phyloP scores from a whole-genome alignment of 352 stramenopile species.

The Globisporangium polare region DNA sequence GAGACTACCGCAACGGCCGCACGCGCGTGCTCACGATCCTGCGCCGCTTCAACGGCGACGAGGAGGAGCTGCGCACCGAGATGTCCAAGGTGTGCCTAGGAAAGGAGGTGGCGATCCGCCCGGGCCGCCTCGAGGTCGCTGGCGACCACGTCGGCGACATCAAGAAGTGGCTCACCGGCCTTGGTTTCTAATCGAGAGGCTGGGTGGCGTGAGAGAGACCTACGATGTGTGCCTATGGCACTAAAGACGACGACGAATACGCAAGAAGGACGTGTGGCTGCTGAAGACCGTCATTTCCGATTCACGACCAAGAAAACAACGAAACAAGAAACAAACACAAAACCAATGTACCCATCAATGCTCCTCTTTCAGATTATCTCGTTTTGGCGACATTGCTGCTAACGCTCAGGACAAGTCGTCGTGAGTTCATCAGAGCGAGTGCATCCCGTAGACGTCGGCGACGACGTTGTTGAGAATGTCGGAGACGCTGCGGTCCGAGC shows the following conservation, averaged over 20 bases:
- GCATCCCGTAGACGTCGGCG: slow-evolving; percentile 79
- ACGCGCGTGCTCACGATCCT: slow-evolving; percentile 86
- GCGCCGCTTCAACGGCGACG: slow-evolving; percentile 76
- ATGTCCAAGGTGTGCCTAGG: slow-evolving; percentile 85
- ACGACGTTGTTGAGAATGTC: slow-evolving; percentile 82
- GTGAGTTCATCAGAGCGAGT: slow-evolving; percentile 45
- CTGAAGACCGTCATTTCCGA: background rate
- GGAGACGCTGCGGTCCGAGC: slow-evolving; percentile 69
- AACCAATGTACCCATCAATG: background rate
- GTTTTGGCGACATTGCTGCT: no score
- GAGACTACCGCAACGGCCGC: slow-evolving; percentile 80
- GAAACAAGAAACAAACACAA: background rate
- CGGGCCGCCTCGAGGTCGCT: slow-evolving; percentile 72
- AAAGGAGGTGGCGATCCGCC: slow-evolving; percentile 64
- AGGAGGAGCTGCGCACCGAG: slow-evolving; percentile 67
- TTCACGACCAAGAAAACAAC: background rate
- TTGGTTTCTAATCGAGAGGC: slow-evolving; percentile 64
- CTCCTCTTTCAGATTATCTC: no score
- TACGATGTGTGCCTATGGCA: no score
- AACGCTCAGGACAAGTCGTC: no score
- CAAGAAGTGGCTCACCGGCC: slow-evolving; percentile 81
- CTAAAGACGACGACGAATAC: background rate
- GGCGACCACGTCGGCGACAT: slow-evolving; percentile 67
- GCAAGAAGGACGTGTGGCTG: background rate
- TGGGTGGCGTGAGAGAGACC: slow-evolving; percentile 3